Evolutionary conservation across 1,284 basidiomycete species (phyloP).

Genomic region (Fomes fomentarius): DNA sequence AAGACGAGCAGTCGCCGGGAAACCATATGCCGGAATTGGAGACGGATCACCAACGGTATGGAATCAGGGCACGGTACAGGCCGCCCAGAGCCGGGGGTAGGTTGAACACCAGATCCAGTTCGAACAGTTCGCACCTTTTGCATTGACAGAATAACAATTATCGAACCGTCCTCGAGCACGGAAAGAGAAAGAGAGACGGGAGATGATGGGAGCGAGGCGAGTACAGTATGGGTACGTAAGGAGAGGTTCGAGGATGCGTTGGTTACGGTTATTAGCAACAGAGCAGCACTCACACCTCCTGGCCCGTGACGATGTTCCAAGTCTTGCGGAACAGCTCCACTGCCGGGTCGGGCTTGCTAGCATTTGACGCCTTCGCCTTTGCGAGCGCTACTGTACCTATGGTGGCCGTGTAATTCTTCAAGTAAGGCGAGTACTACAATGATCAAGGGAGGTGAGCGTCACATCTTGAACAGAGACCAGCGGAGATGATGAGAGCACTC

Average conservation of each 20-base stretch:
- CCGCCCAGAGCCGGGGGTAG: not conserved
- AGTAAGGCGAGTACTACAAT: conserved; percentile 71
- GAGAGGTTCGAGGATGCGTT: not conserved
- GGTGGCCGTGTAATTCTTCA: conserved; percentile 70
- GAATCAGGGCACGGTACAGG: conserved; percentile 7
- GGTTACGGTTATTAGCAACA: conserved; percentile 14
- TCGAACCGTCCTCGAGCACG: conserved; percentile 12
- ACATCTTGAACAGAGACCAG: not conserved
- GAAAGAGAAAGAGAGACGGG: conserved; percentile 5
- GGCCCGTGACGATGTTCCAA: conserved; percentile 72
- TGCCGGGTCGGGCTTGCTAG: conserved; percentile 57
- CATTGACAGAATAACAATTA: conserved; percentile 14
- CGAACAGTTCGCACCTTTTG: conserved; percentile 17
- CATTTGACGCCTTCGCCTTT: no score
- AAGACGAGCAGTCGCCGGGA: not conserved
- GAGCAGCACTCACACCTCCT: conserved; percentile 37
- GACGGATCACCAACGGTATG: not conserved
- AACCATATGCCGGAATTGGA: not conserved
- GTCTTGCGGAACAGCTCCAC: conserved; percentile 61
- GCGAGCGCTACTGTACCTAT: conserved; percentile 66
- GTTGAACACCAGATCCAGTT: conserved; percentile 5
- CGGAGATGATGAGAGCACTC: conserved; percentile 28
- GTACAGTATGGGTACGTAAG: conserved; percentile 6
- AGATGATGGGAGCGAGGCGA: not conserved
- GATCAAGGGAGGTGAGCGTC: not conserved